Evolutionary conservation across 352 stramenopile species (phyloP), one percentile per base, ranked within the genome.

Genomic region (Phytophthora citrophthora): DNA sequence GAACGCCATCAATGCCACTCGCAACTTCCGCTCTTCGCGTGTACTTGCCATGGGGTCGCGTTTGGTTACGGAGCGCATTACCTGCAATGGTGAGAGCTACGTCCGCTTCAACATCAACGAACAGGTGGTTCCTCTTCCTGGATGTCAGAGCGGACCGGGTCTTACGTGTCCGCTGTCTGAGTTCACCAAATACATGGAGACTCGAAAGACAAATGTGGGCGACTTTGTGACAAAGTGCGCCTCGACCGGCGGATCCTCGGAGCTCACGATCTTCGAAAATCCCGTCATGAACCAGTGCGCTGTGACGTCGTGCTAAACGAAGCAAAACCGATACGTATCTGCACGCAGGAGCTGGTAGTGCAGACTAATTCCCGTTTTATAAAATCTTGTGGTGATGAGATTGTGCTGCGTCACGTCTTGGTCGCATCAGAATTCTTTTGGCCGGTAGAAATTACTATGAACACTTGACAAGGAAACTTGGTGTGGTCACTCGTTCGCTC

Each of bases 21-120:
- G 77, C 43, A 77, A 69, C 51, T 83, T 71, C 62, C 72, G 67
- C 32, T 82, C 77, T 49, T 87, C 77, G 46, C 75, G 77, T 13
- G 51, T 67, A 3, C 20, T 80, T 15, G 45, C 68, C 11, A 87
- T 87, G 77, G 77, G 77, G 16, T 62, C 77, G 16, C 77, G 68
- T 8, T 39, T 85, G 15, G 50, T 79, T 27, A 87, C 77, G 8
- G 77, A 87, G 49, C 75, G 77, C 4, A 64, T 88, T 51, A 80
- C 61, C 18, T 88, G 78, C 39, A 58, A 57, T 27, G 23, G 34
- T 4, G 59, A 83, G 29, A 63, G 68, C 45, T 87, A 71, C 58
- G 73, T 85, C 24, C 78, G 75, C 57, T 71, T 84, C 39, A 72
- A 49, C n/a, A 68, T 85, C 44, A 88, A 85, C 55, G 73, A 83